Conservation (phyloP, 192 early-diverging fungal species). For the Umbelopsis sp. region DNA sequence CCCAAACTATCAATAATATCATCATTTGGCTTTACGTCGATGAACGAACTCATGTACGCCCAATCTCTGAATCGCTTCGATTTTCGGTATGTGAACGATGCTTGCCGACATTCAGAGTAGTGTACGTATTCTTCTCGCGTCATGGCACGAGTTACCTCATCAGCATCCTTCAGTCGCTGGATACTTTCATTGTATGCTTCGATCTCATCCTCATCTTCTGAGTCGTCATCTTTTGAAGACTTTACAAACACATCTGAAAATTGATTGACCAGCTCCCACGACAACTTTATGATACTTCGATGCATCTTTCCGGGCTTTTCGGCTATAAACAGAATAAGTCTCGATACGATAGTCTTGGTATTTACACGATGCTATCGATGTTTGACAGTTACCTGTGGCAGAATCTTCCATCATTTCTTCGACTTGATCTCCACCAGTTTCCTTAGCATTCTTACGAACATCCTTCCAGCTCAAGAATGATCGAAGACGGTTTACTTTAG, state of each 20-base stretch:
- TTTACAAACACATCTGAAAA: conserved; percentile 62
- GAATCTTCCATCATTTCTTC: conserved; percentile 59
- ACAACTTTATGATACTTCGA: conserved; percentile 83
- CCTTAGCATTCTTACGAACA: conserved; percentile 91
- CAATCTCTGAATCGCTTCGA: conserved; percentile 93
- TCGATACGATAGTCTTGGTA: no score
- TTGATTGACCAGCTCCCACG: conserved; percentile 88
- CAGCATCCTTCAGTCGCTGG: conserved; percentile 82
- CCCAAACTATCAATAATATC: conserved; percentile 98
- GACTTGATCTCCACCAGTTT: conserved; percentile 62
- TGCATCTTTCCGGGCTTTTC: conserved; percentile 55
- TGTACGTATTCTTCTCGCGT: conserved; percentile 98
- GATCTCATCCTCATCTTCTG: conserved; percentile 87
- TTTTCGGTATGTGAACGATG: conserved; percentile 96
- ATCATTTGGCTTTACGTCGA: conserved; percentile 88
- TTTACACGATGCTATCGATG: no score
- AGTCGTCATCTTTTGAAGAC: conserved; percentile 59
- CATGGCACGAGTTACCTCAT: conserved; percentile 92
- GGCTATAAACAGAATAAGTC: neutral
- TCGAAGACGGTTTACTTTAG: conserved; percentile 88
- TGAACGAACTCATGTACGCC: conserved; percentile 86
- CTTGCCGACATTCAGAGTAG: conserved; percentile 98
- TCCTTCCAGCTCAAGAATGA: conserved; percentile 96
- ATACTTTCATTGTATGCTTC: conserved; percentile 91
- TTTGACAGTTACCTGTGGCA: conserved; percentile 51